Conservation (phyloP, 495 filamentous ascomycete species). For the Neurospora terricola region DNA sequence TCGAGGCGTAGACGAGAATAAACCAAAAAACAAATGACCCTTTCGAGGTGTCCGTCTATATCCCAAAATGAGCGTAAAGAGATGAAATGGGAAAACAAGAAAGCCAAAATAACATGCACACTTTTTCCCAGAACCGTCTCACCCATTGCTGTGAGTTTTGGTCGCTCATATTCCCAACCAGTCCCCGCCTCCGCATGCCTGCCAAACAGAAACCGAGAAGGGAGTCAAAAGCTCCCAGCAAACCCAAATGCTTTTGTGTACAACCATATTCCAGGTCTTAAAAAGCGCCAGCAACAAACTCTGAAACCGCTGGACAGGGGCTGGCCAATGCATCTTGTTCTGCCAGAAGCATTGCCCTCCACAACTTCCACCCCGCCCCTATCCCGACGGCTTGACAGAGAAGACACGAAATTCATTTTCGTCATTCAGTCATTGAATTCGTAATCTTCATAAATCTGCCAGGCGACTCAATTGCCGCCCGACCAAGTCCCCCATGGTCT, state of each 20-base stretch:
- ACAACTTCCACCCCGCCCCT: slow-evolving; percentile 10
- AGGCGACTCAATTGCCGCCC: background rate
- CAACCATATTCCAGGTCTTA: background rate
- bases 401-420: slow-evolving; percentile 13
- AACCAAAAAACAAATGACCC: background rate
- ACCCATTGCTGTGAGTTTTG: background rate
- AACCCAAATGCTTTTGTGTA: background rate
- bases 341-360: background rate
- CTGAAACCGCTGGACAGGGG: background rate
- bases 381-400: slow-evolving; percentile 1
- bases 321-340: slow-evolving; percentile 2
- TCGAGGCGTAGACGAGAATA: background rate
- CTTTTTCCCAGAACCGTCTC: background rate
- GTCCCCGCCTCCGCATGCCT: slow-evolving; percentile 1
- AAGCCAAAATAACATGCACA: background rate
- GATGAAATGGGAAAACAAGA: background rate
- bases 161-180: background rate
- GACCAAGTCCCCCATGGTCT: background rate
- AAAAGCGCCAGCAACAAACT: background rate
- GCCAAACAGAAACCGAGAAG: slow-evolving; percentile 1
- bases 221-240: background rate
- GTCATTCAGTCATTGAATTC: slow-evolving; percentile 15
- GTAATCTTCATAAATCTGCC: slow-evolving; percentile 8
- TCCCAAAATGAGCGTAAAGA: background rate
- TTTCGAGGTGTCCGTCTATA: background rate